A percentile compares a stretch with the other conserved stretches of the same genome.
Conservation (phyloP, 2,329 filamentous ascomycete species). For the Colletotrichum gloeosporioides region DNA sequence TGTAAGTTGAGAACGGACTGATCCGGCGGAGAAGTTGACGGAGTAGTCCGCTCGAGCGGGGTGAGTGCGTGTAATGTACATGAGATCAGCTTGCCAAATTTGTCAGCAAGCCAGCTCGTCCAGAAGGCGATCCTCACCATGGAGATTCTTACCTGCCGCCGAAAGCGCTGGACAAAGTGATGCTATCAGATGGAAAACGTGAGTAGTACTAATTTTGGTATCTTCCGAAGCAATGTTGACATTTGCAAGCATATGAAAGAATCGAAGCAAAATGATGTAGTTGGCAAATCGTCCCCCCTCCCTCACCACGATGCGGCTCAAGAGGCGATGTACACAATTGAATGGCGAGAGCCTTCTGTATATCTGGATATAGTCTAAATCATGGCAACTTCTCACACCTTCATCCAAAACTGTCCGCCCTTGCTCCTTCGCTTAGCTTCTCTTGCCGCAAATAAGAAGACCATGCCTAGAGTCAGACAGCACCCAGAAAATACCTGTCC, state of each 20-base stretch:
- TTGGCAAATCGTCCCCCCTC: neutral
- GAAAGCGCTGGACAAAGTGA: neutral
- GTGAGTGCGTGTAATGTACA: neutral
- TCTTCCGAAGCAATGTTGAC: neutral
- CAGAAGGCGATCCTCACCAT: neutral
- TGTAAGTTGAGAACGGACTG: neutral
- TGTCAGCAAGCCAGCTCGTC: neutral
- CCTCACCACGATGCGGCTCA: neutral
- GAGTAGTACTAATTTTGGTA: neutral
- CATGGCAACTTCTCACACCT: neutral
- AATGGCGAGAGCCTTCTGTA: neutral
- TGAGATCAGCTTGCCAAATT: neutral
- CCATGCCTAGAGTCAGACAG: constrained; percentile 14
- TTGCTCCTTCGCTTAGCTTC: constrained; percentile 9
- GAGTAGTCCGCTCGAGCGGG: neutral
- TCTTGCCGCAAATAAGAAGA: constrained; percentile 18
- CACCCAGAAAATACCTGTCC: constrained; percentile 25
- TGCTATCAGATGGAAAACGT: neutral
- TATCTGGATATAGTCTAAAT: neutral
- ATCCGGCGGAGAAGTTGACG: neutral
- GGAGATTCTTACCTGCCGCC: neutral
- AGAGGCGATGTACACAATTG: neutral
- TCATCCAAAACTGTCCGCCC: neutral
- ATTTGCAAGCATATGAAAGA: neutral
- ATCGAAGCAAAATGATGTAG: neutral